Percentiles rank a stretch among this genome's conserved stretches.
phyloP scores from a whole-genome alignment of 2,329 filamentous ascomycete genomes.

The Aureobasidium zeae region DNA sequence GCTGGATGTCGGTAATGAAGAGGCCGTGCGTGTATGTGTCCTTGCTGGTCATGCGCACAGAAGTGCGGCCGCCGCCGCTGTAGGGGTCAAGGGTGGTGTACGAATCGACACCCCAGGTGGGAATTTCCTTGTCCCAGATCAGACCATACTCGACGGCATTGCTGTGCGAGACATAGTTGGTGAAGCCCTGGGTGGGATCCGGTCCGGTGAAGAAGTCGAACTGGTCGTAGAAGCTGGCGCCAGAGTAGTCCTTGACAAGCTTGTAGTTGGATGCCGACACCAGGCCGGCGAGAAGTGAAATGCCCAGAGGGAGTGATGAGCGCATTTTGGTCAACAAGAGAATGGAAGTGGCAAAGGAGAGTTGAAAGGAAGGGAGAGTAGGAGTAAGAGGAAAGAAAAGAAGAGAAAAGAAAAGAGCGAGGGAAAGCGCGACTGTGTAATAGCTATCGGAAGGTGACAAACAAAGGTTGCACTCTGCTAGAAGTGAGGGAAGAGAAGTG shows the following conservation, averaged over 20 bases:
- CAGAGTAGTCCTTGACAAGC: constrained; percentile 40
- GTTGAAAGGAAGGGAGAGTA: background rate
- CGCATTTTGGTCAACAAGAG: constrained; percentile 15
- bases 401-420: background rate
- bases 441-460: background rate
- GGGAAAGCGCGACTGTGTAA: constrained; percentile 8
- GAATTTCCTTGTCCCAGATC: constrained; percentile 17
- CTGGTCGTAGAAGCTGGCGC: constrained; percentile 41
- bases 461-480: constrained; percentile 10
- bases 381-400: background rate
- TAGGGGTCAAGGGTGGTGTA: constrained; percentile 12
- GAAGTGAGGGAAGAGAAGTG: constrained; percentile 7
- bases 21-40: constrained; percentile 38
- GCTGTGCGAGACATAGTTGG: constrained; percentile 54
- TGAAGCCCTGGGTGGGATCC: constrained; percentile 69
- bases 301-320: constrained; percentile 13
- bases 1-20: constrained; percentile 40
- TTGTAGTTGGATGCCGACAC: constrained; percentile 20
- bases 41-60: constrained; percentile 38
- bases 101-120: constrained; percentile 19
- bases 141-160: constrained; percentile 37
- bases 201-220: constrained; percentile 43
- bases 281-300: constrained; percentile 12
- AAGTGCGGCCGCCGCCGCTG: constrained; percentile 27
- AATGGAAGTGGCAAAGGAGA: background rate